Evolutionary conservation across 1,284 basidiomycete genomes (phyloP), one percentile per base, ranked within the genome.

Genomic region (Rhodotorula sp.): DNA sequence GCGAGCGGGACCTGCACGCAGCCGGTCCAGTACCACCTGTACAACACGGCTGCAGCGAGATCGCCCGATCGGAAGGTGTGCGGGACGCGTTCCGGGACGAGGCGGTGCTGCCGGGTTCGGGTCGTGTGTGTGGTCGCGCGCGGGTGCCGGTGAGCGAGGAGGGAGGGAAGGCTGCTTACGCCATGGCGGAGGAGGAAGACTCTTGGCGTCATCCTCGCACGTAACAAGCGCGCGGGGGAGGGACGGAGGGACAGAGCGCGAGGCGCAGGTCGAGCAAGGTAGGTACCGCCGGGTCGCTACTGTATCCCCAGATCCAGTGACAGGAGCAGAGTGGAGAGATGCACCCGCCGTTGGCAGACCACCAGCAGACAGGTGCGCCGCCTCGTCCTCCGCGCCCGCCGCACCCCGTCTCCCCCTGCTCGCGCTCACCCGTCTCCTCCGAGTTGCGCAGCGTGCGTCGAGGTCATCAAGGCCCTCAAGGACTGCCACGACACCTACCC

Each of bases 291-390:
- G 39, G 25, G 37, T 22, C 22, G n/a, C 32, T 5, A n/a, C n/a
- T n/a, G n/a, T n/a, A n/a, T n/a, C n/a, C n/a, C n/a, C n/a, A n/a
- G n/a, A n/a, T n/a, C n/a, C n/a, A n/a, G n/a, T n/a, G n/a, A n/a
- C n/a, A n/a, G n/a, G n/a, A n/a, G n/a, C n/a, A n/a, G n/a, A n/a
- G n/a, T n/a, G n/a, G n/a, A n/a, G n/a, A n/a, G 15, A 74, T 74
- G 72, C 73, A 75, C 29, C 73, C 73, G 3, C 73, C 73, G 9
- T 34, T 75, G 12, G 73, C 73, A 63, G 68, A 75, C 7, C 73
- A 75, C 63, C 68, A 70, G 56, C 73, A 75, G 48, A 57, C 65
- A 12, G 37, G 73, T 64, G 5, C 50, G 73, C 39, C 32, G 10
- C 2, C 34, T 17, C 32, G 34, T 10, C 37, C 29, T 22, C 59